Conservation (phyloP, 1,284 basidiomycete species). For the Leccinum cinnamomeum region DNA sequence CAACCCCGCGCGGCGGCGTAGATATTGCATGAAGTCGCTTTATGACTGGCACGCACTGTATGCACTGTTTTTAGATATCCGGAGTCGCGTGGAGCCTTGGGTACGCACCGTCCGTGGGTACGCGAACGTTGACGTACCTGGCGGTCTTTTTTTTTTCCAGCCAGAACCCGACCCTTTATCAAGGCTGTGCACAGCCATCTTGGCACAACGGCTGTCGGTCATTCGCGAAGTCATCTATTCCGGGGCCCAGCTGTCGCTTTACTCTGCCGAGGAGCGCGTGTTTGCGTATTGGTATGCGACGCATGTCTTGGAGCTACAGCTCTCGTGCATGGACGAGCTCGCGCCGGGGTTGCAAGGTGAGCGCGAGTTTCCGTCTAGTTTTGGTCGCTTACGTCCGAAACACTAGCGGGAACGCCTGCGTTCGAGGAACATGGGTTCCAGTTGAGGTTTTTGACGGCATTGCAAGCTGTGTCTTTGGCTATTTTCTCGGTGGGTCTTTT, state of each 20-base stretch:
- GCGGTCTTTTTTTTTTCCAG: slow-evolving; percentile 14
- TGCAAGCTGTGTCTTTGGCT: slow-evolving; percentile 52
- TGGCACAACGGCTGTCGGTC: slow-evolving; percentile 58
- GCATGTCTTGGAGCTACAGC: slow-evolving; percentile 55
- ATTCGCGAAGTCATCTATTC: slow-evolving; percentile 70
- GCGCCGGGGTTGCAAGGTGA: slow-evolving; percentile 40
- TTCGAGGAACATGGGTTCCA: slow-evolving; percentile 52
- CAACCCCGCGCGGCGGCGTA: slow-evolving; percentile 66
- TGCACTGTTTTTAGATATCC: slow-evolving; percentile 44
- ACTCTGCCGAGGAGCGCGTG: slow-evolving; percentile 62
- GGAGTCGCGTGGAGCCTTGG: slow-evolving; percentile 32
- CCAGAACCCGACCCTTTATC: slow-evolving; percentile 36
- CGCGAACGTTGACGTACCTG: slow-evolving; percentile 1
- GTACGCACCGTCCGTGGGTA: slow-evolving; percentile 29
- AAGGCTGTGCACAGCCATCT: slow-evolving; percentile 43
- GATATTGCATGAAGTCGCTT: slow-evolving; percentile 61
- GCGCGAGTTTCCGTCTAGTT: neutral
- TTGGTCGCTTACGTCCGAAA: neutral
- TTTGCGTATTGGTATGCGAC: slow-evolving; percentile 75
- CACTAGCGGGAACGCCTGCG: slow-evolving; percentile 37
- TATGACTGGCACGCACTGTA: slow-evolving; percentile 60
- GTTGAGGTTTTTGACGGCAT: slow-evolving; percentile 48
- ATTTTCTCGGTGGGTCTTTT: slow-evolving; percentile 42
- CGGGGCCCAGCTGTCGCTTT: slow-evolving; percentile 77
- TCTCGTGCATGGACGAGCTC: slow-evolving; percentile 53